Percentiles rank a stretch among this genome's conserved stretches.
Conservation (phyloP, 129 eudicot genomes). For the Oenanthe sinensis region DNA sequence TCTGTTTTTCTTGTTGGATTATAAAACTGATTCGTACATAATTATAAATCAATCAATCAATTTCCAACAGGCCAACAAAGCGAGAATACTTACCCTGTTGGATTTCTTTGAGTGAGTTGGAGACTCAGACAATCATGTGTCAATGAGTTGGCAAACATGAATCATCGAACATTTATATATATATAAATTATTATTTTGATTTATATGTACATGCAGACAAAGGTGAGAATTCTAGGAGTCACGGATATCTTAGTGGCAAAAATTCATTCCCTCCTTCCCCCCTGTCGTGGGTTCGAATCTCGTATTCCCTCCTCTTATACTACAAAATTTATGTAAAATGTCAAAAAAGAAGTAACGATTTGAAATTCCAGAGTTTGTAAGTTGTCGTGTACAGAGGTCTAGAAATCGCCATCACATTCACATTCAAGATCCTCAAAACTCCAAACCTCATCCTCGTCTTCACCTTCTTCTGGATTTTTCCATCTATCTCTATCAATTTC, state of each 20-base stretch:
- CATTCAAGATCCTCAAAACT: conserved; percentile 53
- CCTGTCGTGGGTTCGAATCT: background rate
- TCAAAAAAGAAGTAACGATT: background rate
- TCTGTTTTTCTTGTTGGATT: background rate
- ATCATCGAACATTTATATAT: background rate
- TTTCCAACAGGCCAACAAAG: conserved; percentile 4
- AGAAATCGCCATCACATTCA: conserved; percentile 22
- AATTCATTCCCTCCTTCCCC: background rate
- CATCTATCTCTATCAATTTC: conserved; percentile 35
- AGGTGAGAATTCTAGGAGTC: background rate
- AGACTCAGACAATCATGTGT: background rate
- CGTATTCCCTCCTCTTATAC: background rate
- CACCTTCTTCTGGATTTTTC: conserved; percentile 44
- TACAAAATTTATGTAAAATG: background rate
- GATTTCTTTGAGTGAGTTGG: background rate
- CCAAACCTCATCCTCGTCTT: conserved; percentile 38
- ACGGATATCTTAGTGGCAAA: background rate
- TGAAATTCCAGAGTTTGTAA: background rate
- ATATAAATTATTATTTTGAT: background rate
- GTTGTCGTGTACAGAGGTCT: background rate
- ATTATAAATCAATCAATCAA: background rate
- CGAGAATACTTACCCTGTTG: background rate
- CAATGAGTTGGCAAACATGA: conserved; percentile 6
- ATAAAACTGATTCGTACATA: background rate
- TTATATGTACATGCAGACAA: background rate